Base-by-base conservation (phyloP, 371 early-diverging fungal species). In the Syncephalastrum contaminatum region DNA sequence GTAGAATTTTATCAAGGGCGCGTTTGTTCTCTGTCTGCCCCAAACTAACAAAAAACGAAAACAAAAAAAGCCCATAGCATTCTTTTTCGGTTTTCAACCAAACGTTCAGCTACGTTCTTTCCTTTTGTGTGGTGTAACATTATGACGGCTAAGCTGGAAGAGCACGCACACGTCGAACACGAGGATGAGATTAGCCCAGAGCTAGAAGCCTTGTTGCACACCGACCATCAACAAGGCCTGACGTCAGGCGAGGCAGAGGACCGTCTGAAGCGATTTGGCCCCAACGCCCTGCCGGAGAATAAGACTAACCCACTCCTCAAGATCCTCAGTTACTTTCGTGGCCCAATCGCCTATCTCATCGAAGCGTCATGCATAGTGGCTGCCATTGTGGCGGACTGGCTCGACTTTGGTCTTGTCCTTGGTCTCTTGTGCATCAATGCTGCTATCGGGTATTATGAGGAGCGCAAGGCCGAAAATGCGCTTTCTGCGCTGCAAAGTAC, bases 381-480 rank as follows among this genome's bases (percentile, higher is more conserved):
- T 18, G 90, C 81, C 50, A 67, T 90, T 4, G 88, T 88, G 2
- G 64, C 81, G 62, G 88, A 90, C 63, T 91, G 90, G 90, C 61
- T 89, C 56, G 93, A 96, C 67, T 89, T 96, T 70, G 94, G 88
- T 24, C 89, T 95, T 57, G 86, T 96, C 50, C 68, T 91, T 21
- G 87, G 81, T 40, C 77, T 96, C 18, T 69, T 96, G 30, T 63
- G 95, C 51, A 77, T 89, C 69, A 96, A 96, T 67, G 96, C 96
- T 45, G 64, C 83, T 56, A 93, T 96, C 59, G 96, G 96, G 25
- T 96, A 83, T 65, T 76, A 83, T 44, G 94, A 95, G 71, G 96
- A 95, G 66, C 86, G 88, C 24, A 88, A 89, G 61, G 96, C 96
- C 44, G 95, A 93, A 53, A 84, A 85, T 1, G 94, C 95, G n/a